A percentile compares a stretch with the other conserved stretches of the same genome.
These are phyloP conservation scores for Pistacia integerrima DNA, from an alignment of 345 rosid species.

Conservation along the genomic window DNA sequence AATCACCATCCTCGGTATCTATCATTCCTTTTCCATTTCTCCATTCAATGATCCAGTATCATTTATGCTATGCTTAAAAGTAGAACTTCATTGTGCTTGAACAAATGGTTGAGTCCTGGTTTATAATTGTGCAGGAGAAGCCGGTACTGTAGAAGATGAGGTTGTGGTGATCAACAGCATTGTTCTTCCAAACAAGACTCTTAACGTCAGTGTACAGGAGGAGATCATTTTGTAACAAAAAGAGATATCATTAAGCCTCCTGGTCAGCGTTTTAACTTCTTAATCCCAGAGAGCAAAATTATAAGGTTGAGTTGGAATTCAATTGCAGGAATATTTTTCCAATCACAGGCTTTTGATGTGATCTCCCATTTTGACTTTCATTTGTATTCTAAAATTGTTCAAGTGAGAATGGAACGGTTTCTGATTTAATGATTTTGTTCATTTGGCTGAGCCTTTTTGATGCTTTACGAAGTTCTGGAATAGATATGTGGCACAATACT, in stretches of 20 bases:
- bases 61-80: neutral
- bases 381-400: neutral
- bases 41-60: neutral
- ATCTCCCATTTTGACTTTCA: neutral
- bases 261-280: neutral
- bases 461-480: too few relatives aligned
- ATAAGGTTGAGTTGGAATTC: neutral
- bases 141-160: conserved; percentile 82
- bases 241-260: neutral
- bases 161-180: conserved; percentile 71
- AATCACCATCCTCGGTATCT: conserved; percentile 72
- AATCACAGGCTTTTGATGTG: neutral
- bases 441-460: neutral
- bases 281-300: neutral
- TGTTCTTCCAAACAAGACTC: conserved; percentile 74
- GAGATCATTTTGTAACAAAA: conserved; percentile 62
- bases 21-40: neutral
- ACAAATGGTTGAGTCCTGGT: neutral
- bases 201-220: conserved; percentile 63
- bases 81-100: neutral
- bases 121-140: conserved; percentile 59
- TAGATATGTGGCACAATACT: too few relatives aligned
- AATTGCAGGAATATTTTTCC: neutral
- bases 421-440: neutral
- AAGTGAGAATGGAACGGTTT: neutral